phyloP scores from a whole-genome alignment of 1,284 basidiomycete genomes.

The Sporisorium scitamineum region DNA sequence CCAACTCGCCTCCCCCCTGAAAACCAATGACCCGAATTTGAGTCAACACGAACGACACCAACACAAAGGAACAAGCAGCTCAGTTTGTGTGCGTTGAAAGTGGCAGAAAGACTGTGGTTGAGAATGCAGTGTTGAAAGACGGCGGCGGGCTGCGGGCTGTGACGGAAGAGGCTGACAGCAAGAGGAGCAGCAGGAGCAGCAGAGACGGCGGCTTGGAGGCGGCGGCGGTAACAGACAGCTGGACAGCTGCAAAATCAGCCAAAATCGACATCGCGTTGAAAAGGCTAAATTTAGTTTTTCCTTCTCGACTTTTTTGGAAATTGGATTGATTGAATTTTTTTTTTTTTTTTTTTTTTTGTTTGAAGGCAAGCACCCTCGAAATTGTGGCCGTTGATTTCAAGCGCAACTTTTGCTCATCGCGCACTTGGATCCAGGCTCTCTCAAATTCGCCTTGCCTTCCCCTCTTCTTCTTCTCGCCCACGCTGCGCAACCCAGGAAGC shows the following conservation, averaged over 20 bases:
- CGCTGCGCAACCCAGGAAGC: background rate
- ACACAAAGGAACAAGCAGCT: background rate
- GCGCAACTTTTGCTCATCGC: conserved; percentile 5
- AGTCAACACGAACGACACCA: background rate
- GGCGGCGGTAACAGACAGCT: conserved; percentile 6
- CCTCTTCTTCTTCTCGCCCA: background rate
- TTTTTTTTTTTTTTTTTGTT: background rate
- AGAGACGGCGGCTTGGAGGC: no score
- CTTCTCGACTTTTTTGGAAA: no score
- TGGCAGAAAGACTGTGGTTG: no score
- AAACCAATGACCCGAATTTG: background rate
- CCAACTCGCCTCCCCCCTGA: background rate
- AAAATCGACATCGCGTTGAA: background rate
- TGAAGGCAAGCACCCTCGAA: conserved; percentile 8
- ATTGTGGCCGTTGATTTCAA: conserved; percentile 8
- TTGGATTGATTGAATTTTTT: background rate
- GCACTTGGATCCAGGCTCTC: background rate
- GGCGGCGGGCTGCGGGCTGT: background rate
- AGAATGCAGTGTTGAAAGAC: background rate
- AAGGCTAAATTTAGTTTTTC: background rate
- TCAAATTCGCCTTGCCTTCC: background rate
- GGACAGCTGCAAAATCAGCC: background rate
- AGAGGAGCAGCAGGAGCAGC: no score
- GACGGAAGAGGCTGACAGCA: background rate
- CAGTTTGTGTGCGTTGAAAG: no score